Percentiles rank a stretch among this genome's conserved stretches.
phyloP scores from a whole-genome alignment of 1,284 basidiomycete genomes.

The Inonotus hispidus region DNA sequence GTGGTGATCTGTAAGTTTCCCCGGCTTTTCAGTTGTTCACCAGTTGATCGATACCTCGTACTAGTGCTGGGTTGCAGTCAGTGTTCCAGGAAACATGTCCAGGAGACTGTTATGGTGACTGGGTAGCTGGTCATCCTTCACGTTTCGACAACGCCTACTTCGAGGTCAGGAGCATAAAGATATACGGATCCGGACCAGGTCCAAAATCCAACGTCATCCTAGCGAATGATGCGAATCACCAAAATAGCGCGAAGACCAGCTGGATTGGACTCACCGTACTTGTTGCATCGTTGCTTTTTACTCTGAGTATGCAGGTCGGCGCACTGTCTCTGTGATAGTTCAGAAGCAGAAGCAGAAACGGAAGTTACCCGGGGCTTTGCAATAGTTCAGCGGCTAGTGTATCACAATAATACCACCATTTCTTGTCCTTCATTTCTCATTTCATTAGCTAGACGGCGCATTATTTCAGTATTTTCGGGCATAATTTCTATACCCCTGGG shows the following conservation, averaged over 20 bases:
- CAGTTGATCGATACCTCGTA: constrained; percentile 26
- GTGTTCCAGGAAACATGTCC: constrained; percentile 62
- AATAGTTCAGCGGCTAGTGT: too few species aligned
- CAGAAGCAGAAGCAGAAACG: too few species aligned
- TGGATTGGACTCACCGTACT: constrained; percentile 5
- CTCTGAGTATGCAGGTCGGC: constrained; percentile 1
- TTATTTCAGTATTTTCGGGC: not conserved
- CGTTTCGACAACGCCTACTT: constrained; percentile 72
- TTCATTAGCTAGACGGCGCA: not conserved
- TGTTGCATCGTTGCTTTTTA: not conserved
- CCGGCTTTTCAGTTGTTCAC: not conserved
- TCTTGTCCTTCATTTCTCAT: not conserved
- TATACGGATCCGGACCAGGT: constrained; percentile 18
- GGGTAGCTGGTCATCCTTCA: constrained; percentile 61
- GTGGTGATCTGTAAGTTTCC: constrained; percentile 50
- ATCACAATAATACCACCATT: not conserved
- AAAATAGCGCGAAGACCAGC: not conserved
- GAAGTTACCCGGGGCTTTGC: not conserved
- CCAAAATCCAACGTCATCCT: constrained; percentile 6
- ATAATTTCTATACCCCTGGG: not conserved
- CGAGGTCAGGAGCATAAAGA: constrained; percentile 57
- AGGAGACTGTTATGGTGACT: constrained; percentile 67
- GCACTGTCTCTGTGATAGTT: not conserved
- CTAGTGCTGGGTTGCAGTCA: constrained; percentile 39
- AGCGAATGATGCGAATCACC: constrained; percentile 1